phyloP scores from a whole-genome alignment of 495 filamentous ascomycete species.

The Podospora australis region DNA sequence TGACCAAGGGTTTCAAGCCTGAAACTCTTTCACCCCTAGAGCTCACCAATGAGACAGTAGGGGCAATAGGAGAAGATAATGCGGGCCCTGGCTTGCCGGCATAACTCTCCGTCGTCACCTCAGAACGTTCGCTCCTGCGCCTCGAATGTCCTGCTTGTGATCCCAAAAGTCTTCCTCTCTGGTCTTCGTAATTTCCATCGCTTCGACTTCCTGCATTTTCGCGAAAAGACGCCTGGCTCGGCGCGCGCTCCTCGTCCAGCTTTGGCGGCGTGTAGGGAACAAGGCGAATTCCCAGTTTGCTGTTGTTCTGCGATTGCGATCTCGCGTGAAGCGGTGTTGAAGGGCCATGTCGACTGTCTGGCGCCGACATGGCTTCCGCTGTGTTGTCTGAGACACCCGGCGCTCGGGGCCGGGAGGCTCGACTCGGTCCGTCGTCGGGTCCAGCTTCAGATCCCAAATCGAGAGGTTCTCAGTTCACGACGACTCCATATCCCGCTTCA shows the following conservation, averaged over 20 bases:
- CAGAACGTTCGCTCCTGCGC: constrained; percentile 5
- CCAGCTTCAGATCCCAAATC: constrained; percentile 20
- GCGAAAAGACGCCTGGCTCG: constrained; percentile 28
- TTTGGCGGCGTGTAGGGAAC: constrained; percentile 49
- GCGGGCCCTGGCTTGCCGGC: constrained; percentile 27
- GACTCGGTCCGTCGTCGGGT: constrained; percentile 20
- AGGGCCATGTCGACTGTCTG: constrained; percentile 27
- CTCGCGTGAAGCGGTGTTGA: constrained; percentile 49
- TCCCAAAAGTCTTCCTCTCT: constrained; percentile 7
- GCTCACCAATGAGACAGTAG: constrained; percentile 34
- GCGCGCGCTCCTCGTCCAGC: constrained; percentile 26
- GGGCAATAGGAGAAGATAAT: constrained; percentile 30
- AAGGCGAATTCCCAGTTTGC: constrained; percentile 41
- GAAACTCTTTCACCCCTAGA: constrained; percentile 38
- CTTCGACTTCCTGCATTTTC: constrained; percentile 11
- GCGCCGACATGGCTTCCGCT: constrained; percentile 31
- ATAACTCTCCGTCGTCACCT: constrained; percentile 10
- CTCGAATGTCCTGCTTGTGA: constrained; percentile 11
- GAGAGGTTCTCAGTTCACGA: constrained; percentile 24
- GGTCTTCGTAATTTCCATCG: constrained; percentile 20
- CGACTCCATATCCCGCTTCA: constrained; percentile 28
- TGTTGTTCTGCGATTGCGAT: constrained; percentile 48
- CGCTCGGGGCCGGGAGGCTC: constrained; percentile 21
- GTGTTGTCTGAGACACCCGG: constrained; percentile 20
- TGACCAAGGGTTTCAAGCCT: constrained; percentile 38